Evolutionary conservation across 805 yeast genomes (phyloP), one percentile per base, ranked within the genome.

Genomic region (Lachancea lanzarotensis): DNA sequence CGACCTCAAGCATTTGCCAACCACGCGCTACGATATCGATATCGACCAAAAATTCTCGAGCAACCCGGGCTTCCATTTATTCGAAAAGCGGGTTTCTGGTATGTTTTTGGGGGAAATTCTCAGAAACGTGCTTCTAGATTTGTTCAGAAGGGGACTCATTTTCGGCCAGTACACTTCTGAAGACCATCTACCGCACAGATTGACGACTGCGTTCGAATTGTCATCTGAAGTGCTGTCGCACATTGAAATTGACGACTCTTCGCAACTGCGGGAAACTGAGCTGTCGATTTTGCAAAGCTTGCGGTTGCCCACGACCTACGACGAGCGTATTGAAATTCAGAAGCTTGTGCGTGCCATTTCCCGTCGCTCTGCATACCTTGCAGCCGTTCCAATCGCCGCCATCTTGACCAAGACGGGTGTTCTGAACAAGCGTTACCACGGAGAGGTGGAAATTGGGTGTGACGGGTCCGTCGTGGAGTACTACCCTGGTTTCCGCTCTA

Each of bases 391-490:
- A 46, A 72, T 91, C 46, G 91, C 96, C 27, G 96, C 93, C 2
- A 76, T 91, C 45, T 62, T 82, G 43, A 68, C 73, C 42, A 79
- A 78, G 65, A 82, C 90, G 1, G 74, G 72, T 42, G 83, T 91
- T 13, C 76, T 89, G 42, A 66, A 66, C 46, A 72, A 71, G 35
- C 59, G 60, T 41, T 73, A 70, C 54, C 85, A 83, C 55, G 79
- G 76, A 49, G 86, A 82, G 57, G 88, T 91, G 41, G 98, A 91
- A 63, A 78, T 93, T 52, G 98, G 97, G 47, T 90, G 90, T 48
- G 98, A 91, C 65, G 98, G 98, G 31, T 82, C 96, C 2, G 93
- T 91, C 45, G 83, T 91, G 40, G 96, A 91, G 67, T 84, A 78
- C 60, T 93, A 90, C 65, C 98, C 98, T 15, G 90, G 91, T 20